Evolutionary conservation across 2,329 filamentous ascomycete species (phyloP), one percentile per base, ranked within the genome.

Genomic region (Ceratocystis diversiconidia): DNA sequence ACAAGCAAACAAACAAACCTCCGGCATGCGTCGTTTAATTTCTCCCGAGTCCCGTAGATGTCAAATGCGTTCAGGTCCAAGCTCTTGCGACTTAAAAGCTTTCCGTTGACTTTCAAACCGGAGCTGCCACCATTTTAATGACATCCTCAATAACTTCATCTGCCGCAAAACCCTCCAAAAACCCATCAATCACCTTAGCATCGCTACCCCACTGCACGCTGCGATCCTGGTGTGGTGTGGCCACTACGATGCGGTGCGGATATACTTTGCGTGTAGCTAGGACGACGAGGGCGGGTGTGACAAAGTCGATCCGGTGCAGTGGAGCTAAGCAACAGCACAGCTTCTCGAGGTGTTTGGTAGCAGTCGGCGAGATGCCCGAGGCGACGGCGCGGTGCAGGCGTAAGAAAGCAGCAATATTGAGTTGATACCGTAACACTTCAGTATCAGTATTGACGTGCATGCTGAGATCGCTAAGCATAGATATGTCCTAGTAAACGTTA

Each of bases 151-250:
- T 79, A 2, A 88, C 80, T 52, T 84, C 81, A 69, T 86, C 84
- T 0, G 83, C 79, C 0, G 80, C 80, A 8, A 86, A 73, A 5
- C 77, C 82, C 41, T 87, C 83, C 1, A 96, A 75, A 61, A 91
- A 70, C 17, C 81, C 79, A 69, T 82, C 79, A 1, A 96, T 83
- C 3, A 88, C 88, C 36, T 81, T 79, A 0, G 87, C 70, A 64
- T 88, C 85, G 73, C 92, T 96, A 0, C 94, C 94, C 85, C 95
- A 99, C 73, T 96, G 90, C 78, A 96, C 82, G 73, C 91, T 96
- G 61, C 91, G 81, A 76, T 97, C 94, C 66, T 85, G 83, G 68
- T 84, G 81, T 0, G 89, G 81, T 1, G 76, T 75, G 0, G 87
- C 84, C 65, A 96, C 81, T 15, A 82, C 75, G 41, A 99, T 85